These are phyloP conservation scores for Fistulinella cinereoalba DNA, from an alignment of 1,284 basidiomycete species.

Conservation along the genomic window DNA sequence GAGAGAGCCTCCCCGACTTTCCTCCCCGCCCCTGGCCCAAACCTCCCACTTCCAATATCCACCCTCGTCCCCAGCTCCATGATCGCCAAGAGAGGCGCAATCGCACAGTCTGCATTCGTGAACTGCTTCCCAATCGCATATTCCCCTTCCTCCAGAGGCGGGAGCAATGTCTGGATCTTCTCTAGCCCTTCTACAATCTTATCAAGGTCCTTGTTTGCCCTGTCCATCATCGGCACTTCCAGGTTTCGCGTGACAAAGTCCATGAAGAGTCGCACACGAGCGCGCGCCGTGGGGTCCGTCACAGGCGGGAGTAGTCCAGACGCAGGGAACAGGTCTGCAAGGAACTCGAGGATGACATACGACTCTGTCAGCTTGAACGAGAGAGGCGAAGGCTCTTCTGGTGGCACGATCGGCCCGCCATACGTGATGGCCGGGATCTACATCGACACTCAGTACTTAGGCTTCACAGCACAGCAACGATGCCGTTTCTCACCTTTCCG, in stretches of 20 bases:
- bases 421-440: neutral
- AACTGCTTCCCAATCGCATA: slow-evolving; percentile 37
- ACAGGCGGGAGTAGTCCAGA: slow-evolving; percentile 43
- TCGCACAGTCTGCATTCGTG: slow-evolving; percentile 54
- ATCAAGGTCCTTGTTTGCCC: neutral
- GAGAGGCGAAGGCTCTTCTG: slow-evolving; percentile 54
- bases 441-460: neutral
- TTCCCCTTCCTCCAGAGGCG: slow-evolving; percentile 15
- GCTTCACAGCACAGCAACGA: too few species aligned
- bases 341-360: slow-evolving; percentile 58
- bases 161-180: slow-evolving; percentile 35
- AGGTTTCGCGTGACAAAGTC: slow-evolving; percentile 41
- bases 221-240: neutral
- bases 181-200: slow-evolving; percentile 20
- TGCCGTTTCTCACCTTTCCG: slow-evolving; percentile 6
- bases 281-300: slow-evolving; percentile 51
- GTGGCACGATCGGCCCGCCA: slow-evolving; percentile 27
- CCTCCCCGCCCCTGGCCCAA: neutral
- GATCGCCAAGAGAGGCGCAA: slow-evolving; percentile 47
- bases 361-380: slow-evolving; percentile 62
- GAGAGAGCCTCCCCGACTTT: neutral
- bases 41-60: neutral
- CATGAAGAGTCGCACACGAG: slow-evolving; percentile 61
- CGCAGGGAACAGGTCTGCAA: slow-evolving; percentile 53
- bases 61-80: slow-evolving; percentile 26